Base-by-base conservation (phyloP, 1,284 basidiomycete genomes). In the Gomphus bonarii region DNA sequence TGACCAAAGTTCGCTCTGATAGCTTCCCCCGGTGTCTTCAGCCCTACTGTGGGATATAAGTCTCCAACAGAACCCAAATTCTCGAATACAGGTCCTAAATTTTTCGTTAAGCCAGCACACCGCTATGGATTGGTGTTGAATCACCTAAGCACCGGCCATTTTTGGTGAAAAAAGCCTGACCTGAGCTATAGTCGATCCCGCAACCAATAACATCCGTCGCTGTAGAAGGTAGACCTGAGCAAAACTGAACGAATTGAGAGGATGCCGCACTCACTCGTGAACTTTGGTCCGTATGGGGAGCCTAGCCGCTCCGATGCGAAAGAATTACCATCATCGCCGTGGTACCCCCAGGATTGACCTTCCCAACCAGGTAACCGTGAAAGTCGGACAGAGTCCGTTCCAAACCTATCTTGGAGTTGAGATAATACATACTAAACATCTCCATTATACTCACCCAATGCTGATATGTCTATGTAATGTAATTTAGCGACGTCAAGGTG, bases 331-430 rank as follows among this genome's bases (percentile, higher is more conserved):
- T 93, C 92, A 67, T 95, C 92, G n/a, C 88, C 91, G 66, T 95
- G 90, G 70, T 92, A 97, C 42, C 91, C 93, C 85, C 89, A 95
- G n/a, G 89, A 92, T 56, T 84, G 80, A 60, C 76, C 73, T 67
- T 95, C 92, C 90, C 91, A 95, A 3, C 93, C 93, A 14, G 93
- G 91, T 36, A 95, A 77, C 54, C 91, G 82, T 28, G 79, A 78
- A 53, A 89, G 70, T 65, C 81, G 80, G 47, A 85, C 82, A 30
- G 79, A 67, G 6, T 67, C 65, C 14, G 68, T 67, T 28, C 76
- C 76, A 63, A 81, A 79, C 0, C 76, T 76, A 42, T 50, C 33
- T 33, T 72, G 36, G 67, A 71, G 31, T 72, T 54, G 4, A 44
- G 42, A 30, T 33, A 30, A 7, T 31, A 51, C 20, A 30, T 22